Base-by-base conservation (phyloP, 305 asterid genomes). In the Fraxinus albicans region DNA sequence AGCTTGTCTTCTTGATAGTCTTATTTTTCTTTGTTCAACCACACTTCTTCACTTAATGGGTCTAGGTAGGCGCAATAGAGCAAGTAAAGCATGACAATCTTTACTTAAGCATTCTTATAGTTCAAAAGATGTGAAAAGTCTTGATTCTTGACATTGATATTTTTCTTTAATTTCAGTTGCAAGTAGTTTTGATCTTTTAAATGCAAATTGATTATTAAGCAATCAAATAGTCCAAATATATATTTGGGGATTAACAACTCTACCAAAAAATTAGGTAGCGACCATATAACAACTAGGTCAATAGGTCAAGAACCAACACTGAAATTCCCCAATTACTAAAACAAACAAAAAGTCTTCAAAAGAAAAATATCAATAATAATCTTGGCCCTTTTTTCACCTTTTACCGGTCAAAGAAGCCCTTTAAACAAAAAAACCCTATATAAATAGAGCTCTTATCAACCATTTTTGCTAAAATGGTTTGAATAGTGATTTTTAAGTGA, bases 361-460 rank as follows among this genome's bases (percentile, higher is more conserved):
- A 9, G 31, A 63, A 63, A 67, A 67, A 27, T 10, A 65, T 27
- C 74, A 25, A 10, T 0, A 27, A 7, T 21, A 27, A 67, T 67
- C n/a, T 27, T 67, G 17, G 73, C 15, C n/a, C 7, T 6, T 12
- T 67, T 67, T 27, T 3, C 17, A 25, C 2, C 34, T 67, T 67
- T 67, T 4, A 2, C 35, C 19, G n/a, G 73, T 67, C 74, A 10
- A 27, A 67, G 74, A 29, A 27, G 74, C 19, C n/a, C 8, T 67
- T 27, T 67, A 67, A 8, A 23, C 4, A 6, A 6, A 36, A 67
- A 67, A 67, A 82, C 12, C 42, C 19, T 44, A 33, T 84, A 87
- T 86, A 89, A 83, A 89, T 36, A 36, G 9, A 6, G 40, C 40
- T 36, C 40, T 7, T 33, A 0, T 6, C 38, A 5, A 6, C 38